Conservation (phyloP, 805 yeast species). For the Sugiyamaella floridensis region DNA sequence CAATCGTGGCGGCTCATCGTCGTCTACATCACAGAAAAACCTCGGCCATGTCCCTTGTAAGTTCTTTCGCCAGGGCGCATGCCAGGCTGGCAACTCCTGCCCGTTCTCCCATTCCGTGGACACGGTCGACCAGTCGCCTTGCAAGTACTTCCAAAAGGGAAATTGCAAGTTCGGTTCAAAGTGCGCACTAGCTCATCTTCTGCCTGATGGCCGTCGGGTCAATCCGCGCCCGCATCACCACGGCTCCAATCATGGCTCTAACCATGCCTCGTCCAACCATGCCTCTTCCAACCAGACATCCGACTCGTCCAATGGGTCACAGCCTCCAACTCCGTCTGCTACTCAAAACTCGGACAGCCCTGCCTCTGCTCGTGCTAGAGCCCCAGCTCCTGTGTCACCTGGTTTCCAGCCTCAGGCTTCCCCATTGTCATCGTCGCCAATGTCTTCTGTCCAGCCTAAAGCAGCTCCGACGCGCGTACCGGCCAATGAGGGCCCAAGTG, state of each 20-base stretch:
- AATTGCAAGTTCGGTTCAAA: slow-evolving; percentile 91
- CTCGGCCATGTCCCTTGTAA: slow-evolving; percentile 95
- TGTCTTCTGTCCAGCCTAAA: background rate
- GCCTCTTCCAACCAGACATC: background rate
- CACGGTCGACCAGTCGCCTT: slow-evolving; percentile 48
- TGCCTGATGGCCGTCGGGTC: slow-evolving; percentile 82
- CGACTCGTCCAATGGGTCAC: background rate
- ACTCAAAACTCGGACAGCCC: too few species aligned
- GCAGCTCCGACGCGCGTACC: background rate
- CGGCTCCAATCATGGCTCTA: background rate
- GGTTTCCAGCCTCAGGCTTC: background rate
- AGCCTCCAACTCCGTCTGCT: background rate
- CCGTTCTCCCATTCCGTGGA: slow-evolving; percentile 81
- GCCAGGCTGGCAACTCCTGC: slow-evolving; percentile 91
- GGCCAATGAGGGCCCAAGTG: background rate
- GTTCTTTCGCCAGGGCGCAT: slow-evolving; percentile 83
- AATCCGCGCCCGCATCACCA: slow-evolving; percentile 32
- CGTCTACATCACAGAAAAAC: slow-evolving; percentile 22
- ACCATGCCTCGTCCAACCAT: background rate
- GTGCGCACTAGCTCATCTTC: slow-evolving; percentile 87
- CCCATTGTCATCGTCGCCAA: background rate
- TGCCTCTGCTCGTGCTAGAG: background rate
- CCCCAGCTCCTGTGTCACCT: background rate
- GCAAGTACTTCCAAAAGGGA: slow-evolving; percentile 94
- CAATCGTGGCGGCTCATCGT: background rate